Evolutionary conservation across 2,329 filamentous ascomycete genomes (phyloP).

Genomic region (Ceratocystis ficicola): DNA sequence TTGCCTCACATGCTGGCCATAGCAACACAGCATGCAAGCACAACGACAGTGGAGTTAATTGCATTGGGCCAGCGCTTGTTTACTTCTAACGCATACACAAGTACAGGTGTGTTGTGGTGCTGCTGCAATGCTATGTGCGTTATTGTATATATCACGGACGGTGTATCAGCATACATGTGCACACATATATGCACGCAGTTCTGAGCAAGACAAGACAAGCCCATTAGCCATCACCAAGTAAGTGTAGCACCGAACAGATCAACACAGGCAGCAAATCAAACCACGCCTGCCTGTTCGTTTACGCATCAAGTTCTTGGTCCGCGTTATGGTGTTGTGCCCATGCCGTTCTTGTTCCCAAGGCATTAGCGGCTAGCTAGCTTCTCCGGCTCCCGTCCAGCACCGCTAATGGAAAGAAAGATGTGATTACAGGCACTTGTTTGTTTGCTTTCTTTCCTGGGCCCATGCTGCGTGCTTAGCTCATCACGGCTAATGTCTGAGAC

Average conservation of each 20-base stretch:
- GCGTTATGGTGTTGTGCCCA: too few species aligned
- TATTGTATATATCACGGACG: not conserved
- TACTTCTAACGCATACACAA: not conserved
- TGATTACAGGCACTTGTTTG: not conserved
- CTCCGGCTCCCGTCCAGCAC: too few species aligned
- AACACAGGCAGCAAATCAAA: not conserved
- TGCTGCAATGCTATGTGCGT: not conserved
- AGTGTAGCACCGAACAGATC: not conserved
- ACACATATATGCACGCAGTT: not conserved
- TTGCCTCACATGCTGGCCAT: not conserved
- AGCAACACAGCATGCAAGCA: conserved; percentile 2
- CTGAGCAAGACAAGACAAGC: not conserved
- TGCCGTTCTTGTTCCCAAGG: too few species aligned
- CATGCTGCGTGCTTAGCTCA: not conserved
- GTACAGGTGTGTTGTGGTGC: not conserved
- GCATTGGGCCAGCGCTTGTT: not conserved
- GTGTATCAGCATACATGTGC: not conserved
- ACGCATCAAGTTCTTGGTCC: too few species aligned
- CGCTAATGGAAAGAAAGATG: not conserved
- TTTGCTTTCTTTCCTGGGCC: not conserved
- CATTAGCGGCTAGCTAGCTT: too few species aligned
- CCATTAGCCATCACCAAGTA: not conserved
- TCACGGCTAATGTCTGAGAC: not conserved
- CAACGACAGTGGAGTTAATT: not conserved
- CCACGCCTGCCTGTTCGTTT: not conserved